These are phyloP conservation scores for Macrolepiota dolichaula DNA, from an alignment of 768 basidiomycete species.

Conservation along the genomic window DNA sequence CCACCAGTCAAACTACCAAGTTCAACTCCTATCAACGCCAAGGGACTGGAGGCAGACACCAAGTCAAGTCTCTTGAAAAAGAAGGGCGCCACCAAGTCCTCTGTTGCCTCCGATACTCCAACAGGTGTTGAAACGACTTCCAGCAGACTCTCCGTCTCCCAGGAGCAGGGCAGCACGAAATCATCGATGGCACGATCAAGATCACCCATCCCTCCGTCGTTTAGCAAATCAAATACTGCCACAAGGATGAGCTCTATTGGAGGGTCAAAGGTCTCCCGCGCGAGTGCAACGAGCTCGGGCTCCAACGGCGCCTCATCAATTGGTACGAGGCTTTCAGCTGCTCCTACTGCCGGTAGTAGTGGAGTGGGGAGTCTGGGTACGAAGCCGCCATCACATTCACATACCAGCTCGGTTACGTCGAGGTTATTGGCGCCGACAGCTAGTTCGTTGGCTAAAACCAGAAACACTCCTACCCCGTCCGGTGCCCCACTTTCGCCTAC, in stretches of 20 bases:
- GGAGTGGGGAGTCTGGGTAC: slow-evolving; percentile 31
- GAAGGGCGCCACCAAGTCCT: neutral
- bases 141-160: neutral
- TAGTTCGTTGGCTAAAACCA: slow-evolving; percentile 67
- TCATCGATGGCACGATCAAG: slow-evolving; percentile 21
- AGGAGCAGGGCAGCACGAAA: neutral
- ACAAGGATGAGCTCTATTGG: neutral
- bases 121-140: neutral
- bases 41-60: neutral
- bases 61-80: slow-evolving; percentile 9
- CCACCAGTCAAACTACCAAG: slow-evolving; percentile 20
- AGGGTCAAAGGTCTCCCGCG: slow-evolving; percentile 9
- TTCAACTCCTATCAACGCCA: slow-evolving; percentile 3
- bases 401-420: slow-evolving; percentile 26
- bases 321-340: slow-evolving; percentile 31
- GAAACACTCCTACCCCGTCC: slow-evolving; percentile 11
- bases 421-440: slow-evolving; percentile 73
- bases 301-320: slow-evolving; percentile 38
- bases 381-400: slow-evolving; percentile 20
- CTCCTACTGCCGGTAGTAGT: neutral
- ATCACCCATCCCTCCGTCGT: slow-evolving; percentile 24
- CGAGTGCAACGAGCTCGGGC: slow-evolving; percentile 13
- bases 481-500: neutral
- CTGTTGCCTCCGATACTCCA: neutral
- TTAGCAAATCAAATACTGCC: slow-evolving; percentile 3